Evolutionary conservation across 306 rosid genomes (phyloP).

Genomic region (Vicia sativa): DNA sequence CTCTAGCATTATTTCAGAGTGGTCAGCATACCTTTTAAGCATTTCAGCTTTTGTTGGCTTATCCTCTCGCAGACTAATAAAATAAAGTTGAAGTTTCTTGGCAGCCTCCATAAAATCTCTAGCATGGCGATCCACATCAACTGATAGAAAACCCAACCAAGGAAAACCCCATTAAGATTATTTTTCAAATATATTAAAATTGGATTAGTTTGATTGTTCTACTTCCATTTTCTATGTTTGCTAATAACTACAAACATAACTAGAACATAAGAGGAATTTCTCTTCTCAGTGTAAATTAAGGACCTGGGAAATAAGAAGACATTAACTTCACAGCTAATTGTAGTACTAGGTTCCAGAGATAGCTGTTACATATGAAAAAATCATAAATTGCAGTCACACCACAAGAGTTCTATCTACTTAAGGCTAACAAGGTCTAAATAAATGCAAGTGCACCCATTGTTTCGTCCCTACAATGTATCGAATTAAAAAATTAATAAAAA

Average conservation of each 20-base stretch:
- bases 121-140: slow-evolving; percentile 94
- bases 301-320: too few species aligned
- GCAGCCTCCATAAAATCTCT: slow-evolving; percentile 98
- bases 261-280: too few species aligned
- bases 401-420: neutral
- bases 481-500: neutral
- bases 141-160: slow-evolving; percentile 42
- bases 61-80: slow-evolving; percentile 78
- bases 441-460: neutral
- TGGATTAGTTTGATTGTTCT: neutral
- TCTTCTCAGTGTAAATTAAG: too few species aligned
- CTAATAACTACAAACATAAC: slow-evolving; percentile 1
- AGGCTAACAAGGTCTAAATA: slow-evolving; percentile 3
- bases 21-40: slow-evolving; percentile 59
- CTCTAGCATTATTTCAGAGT: too few species aligned
- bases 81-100: slow-evolving; percentile 83
- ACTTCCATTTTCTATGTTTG: slow-evolving; percentile 9
- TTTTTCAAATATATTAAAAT: slow-evolving; percentile 7
- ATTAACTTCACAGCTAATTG: too few species aligned
- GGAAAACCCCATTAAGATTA: slow-evolving; percentile 1
- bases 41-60: slow-evolving; percentile 68
- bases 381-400: neutral
- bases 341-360: too few species aligned
- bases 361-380: too few species aligned
- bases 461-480: neutral